Evolutionary conservation across 1,139 yeast genomes (phyloP).

Genomic region (Geotrichum klebahnii): DNA sequence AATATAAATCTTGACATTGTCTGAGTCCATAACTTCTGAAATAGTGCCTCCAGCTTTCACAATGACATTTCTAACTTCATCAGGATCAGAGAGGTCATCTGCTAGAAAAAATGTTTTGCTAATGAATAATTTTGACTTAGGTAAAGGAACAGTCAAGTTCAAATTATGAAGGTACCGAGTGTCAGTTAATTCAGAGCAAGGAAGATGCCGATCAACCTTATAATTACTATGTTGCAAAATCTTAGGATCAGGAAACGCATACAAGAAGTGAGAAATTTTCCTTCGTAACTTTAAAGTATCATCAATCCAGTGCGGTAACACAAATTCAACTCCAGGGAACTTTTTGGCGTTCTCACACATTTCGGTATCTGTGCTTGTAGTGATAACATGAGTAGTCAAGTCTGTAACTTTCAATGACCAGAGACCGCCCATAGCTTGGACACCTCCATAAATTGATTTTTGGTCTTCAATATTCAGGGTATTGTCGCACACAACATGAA

Average conservation of each 20-base stretch:
- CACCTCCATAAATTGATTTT: constrained; percentile 63
- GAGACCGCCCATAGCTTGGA: constrained; percentile 71
- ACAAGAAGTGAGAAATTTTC: constrained; percentile 56
- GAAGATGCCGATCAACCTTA: too few species aligned
- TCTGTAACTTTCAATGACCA: constrained; percentile 60
- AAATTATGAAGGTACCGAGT: constrained; percentile 9
- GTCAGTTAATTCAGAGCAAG: too few species aligned
- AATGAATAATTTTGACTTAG: constrained; percentile 15
- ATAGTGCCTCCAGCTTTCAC: constrained; percentile 35
- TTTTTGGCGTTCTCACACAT: constrained; percentile 27
- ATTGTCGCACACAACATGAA: constrained; percentile 59
- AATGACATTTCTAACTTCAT: constrained; percentile 18
- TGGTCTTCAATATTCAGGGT: constrained; percentile 54
- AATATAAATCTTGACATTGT: constrained; percentile 50
- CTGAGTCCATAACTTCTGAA: constrained; percentile 32
- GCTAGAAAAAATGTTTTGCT: constrained; percentile 36
- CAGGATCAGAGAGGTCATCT: constrained; percentile 31
- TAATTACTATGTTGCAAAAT: too few species aligned
- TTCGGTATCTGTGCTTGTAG: constrained; percentile 45
- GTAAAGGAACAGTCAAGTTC: neutral
- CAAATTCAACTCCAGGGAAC: constrained; percentile 47
- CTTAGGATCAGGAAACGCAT: too few species aligned
- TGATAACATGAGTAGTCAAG: constrained; percentile 73
- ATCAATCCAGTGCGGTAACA: constrained; percentile 67
- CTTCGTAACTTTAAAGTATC: constrained; percentile 58